Base-by-base conservation (phyloP, 345 rosid species). In the Pseudoturritis turrita region DNA sequence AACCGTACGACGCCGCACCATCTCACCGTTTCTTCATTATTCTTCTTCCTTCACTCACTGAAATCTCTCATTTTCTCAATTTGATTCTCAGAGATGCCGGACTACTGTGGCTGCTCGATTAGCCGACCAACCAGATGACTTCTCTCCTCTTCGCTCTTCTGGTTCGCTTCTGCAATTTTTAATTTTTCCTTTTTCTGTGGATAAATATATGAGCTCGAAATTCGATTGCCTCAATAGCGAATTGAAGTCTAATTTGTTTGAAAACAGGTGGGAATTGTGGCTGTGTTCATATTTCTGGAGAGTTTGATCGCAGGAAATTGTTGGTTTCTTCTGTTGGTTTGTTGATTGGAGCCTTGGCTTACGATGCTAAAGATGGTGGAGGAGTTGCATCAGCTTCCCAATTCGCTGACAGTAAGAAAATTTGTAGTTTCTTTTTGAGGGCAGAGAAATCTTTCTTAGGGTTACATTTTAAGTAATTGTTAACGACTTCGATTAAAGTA, bases 321-420 rank as follows among this genome's bases (percentile, higher is more conserved):
- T 29, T 84, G 71, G 68, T 78, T 31, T 78, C 88, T 61, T 81
- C 92, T 9, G 41, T 85, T 21, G 87, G 84, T 25, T 58, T 86
- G 13, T 19, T 79, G 52, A 66, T 79, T 45, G 87, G 80, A 68
- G 78, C 79, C 2, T 46, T 86, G 19, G 1, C 52, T 46, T 70
- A 46, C 68, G 55, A 76, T 68, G 63, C 77, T 17, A 55, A 51
- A 72, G 72, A 77, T 67, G 81, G 49, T 45, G 54, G 53, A 39
- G 68, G 12, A n/a, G 86, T 82, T 47, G 70, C 75, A 49, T 82
- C 92, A 52, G 89, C 97, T 47, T 75, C 94, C 44, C 92, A 86
- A 64, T 94, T 86, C 65, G 77, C 97, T 67, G 97, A 94, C 78
- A 90, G 98, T 94, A 77, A 64, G 57, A 10, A n/a, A n/a, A 4